Evolutionary conservation across 345 rosid species (phyloP).

Genomic region (Salix dunnii): DNA sequence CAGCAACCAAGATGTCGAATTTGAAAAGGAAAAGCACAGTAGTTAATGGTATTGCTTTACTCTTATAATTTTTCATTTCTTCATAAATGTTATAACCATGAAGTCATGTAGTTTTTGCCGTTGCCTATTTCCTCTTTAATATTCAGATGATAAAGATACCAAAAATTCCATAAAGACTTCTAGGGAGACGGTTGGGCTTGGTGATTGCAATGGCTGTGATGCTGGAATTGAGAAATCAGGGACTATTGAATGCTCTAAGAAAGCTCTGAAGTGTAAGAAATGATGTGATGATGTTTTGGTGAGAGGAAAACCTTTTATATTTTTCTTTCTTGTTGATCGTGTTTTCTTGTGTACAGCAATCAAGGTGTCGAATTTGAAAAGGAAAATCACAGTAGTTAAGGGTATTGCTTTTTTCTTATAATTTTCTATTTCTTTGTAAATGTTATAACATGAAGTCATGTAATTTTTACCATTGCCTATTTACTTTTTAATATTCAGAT

Average conservation of each 20-base stretch:
- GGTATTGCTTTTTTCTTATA: constrained; percentile 14
- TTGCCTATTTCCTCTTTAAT: not conserved
- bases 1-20: constrained; percentile 35
- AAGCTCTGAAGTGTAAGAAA: constrained; percentile 34
- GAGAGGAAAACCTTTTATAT: not conserved
- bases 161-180: constrained; percentile 30
- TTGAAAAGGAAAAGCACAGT: constrained; percentile 44
- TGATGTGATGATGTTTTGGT: not conserved
- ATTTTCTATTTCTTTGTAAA: not conserved
- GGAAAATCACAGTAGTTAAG: constrained; percentile 43
- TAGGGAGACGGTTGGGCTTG: constrained; percentile 31
- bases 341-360: not conserved
- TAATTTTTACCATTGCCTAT: not conserved
- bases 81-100: not conserved
- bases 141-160: constrained; percentile 33
- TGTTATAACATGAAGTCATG: constrained; percentile 6
- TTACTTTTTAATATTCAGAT: constrained; percentile 23
- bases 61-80: constrained; percentile 6
- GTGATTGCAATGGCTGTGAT: constrained; percentile 24
- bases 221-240: constrained; percentile 30
- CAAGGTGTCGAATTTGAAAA: constrained; percentile 44
- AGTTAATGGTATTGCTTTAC: constrained; percentile 33
- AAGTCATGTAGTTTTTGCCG: not conserved
- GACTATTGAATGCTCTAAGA: constrained; percentile 31
- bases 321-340: not conserved